A percentile compares a stretch with the other conserved stretches of the same genome.
These are phyloP conservation scores for Perkinsus olseni DNA, from an alignment of 169 alveolate species.

Conservation along the genomic window DNA sequence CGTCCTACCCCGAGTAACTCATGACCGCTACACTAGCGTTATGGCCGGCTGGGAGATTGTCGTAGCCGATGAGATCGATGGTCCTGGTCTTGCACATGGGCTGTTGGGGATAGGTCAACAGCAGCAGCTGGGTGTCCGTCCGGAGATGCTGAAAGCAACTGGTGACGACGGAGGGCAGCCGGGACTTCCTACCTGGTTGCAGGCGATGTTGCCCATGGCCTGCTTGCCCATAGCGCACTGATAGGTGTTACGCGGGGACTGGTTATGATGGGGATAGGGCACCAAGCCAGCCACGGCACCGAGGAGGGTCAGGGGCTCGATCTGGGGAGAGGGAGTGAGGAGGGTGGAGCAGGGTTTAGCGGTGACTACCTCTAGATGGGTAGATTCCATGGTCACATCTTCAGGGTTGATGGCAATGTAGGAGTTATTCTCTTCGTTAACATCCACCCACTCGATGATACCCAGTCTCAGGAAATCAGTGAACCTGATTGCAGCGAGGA, in stretches of 20 bases:
- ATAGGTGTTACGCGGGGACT: conserved; percentile 98
- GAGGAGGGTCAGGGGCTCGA: conserved; percentile 92
- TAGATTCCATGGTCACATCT: conserved; percentile 76
- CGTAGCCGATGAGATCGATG: conserved; percentile 86
- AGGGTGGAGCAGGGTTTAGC: too few relatives aligned
- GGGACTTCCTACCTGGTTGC: conserved; percentile 65
- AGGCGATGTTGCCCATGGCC: conserved; percentile 97
- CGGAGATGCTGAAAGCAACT: conserved; percentile 30
- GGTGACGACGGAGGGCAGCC: not conserved
- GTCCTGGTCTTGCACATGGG: conserved; percentile 96
- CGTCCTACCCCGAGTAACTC: conserved; percentile 73
- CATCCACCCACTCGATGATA: conserved; percentile 97
- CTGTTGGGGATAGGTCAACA: conserved; percentile 92
- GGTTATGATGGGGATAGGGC: conserved; percentile 99
- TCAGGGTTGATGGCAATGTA: conserved; percentile 85
- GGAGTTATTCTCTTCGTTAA: conserved; percentile 96
- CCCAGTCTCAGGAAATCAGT: conserved; percentile 77
- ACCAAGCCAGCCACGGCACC: conserved; percentile 98
- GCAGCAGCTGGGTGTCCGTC: conserved; percentile 82
- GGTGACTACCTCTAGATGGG: conserved; percentile 89
- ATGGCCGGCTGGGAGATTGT: conserved; percentile 97
- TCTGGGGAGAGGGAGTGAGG: conserved; percentile 3
- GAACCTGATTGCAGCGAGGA: conserved; percentile 67
- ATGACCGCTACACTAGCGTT: conserved; percentile 98
- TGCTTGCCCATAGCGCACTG: conserved; percentile 99